phyloP scores from a whole-genome alignment of 2,329 filamentous ascomycete species.

The Microcyclospora pomicola region DNA sequence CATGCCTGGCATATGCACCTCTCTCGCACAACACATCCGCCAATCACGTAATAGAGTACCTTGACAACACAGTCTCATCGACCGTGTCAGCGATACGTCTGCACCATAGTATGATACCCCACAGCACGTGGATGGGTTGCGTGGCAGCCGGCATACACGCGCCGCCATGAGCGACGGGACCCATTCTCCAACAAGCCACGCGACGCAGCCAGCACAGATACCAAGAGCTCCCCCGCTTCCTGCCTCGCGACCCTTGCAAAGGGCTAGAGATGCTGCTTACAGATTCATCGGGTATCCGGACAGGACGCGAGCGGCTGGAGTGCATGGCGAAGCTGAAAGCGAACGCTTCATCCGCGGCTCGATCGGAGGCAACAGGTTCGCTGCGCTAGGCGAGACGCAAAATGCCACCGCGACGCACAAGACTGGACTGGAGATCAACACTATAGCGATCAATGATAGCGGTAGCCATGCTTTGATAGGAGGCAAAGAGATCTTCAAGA shows the following conservation, averaged over 20 bases:
- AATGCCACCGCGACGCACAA: slow-evolving; percentile 47
- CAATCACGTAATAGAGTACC: too few species aligned
- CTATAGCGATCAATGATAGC: slow-evolving; percentile 49
- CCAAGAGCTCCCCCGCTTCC: too few species aligned
- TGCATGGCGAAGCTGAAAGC: slow-evolving; percentile 8
- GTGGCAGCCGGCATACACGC: too few species aligned
- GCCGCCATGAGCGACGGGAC: too few species aligned
- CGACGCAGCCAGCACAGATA: too few species aligned
- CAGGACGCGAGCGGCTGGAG: slow-evolving; percentile 13
- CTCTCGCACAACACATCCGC: too few species aligned
- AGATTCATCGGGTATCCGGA: slow-evolving; percentile 16
- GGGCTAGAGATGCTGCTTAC: slow-evolving; percentile 19
- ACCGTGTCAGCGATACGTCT: too few species aligned
- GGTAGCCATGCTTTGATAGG: slow-evolving; percentile 51
- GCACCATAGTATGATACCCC: too few species aligned
- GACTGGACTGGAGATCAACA: slow-evolving; percentile 50
- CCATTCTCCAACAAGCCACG: too few species aligned
- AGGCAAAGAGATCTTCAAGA: slow-evolving; percentile 53
- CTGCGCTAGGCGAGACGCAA: slow-evolving; percentile 17
- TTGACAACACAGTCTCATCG: too few species aligned
- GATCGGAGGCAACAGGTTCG: slow-evolving; percentile 9
- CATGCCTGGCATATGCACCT: too few species aligned
- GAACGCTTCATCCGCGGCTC: slow-evolving; percentile 10
- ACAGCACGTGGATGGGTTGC: too few species aligned
- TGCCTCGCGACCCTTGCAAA: slow-evolving; percentile 11